Conservation (phyloP, 495 filamentous ascomycete species). For the Sabuloglossum arenarium region DNA sequence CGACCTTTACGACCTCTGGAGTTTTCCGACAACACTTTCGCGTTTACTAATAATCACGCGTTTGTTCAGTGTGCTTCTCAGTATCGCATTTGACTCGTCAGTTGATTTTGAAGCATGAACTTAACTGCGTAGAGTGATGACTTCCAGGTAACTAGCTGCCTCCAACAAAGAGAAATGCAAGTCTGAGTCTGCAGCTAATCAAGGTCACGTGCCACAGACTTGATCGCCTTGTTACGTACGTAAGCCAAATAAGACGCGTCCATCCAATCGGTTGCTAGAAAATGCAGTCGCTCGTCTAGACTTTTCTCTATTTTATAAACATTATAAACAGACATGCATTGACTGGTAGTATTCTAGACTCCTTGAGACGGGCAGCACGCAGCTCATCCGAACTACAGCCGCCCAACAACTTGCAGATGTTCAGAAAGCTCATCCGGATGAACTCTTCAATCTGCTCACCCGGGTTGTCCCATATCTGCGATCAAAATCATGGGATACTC, state of each 20-base stretch:
- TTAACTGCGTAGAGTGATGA: not conserved
- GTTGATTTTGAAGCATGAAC: not conserved
- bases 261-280: not conserved
- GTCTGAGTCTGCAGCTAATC: not conserved
- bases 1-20: too few relatives aligned
- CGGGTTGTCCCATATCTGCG: slow-evolving; percentile 80
- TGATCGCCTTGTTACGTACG: slow-evolving; percentile 7
- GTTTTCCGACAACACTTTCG: not conserved
- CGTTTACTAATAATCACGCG: not conserved
- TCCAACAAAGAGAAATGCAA: not conserved
- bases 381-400: slow-evolving; percentile 84
- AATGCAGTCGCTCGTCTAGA: not conserved
- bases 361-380: slow-evolving; percentile 88
- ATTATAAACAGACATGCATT: not conserved
- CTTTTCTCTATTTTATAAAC: too few relatives aligned
- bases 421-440: slow-evolving; percentile 92
- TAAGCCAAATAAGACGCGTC: not conserved
- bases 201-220: slow-evolving; percentile 6
- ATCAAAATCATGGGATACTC: slow-evolving; percentile 89
- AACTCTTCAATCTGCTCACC: slow-evolving; percentile 92
- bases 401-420: slow-evolving; percentile 93
- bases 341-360: slow-evolving; percentile 35
- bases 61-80: not conserved
- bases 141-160: slow-evolving; percentile 4
- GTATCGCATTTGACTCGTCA: not conserved